Evolutionary conservation across 495 filamentous ascomycete species (phyloP), one percentile per base, ranked within the genome.

Genomic region (Parathielavia appendiculata): DNA sequence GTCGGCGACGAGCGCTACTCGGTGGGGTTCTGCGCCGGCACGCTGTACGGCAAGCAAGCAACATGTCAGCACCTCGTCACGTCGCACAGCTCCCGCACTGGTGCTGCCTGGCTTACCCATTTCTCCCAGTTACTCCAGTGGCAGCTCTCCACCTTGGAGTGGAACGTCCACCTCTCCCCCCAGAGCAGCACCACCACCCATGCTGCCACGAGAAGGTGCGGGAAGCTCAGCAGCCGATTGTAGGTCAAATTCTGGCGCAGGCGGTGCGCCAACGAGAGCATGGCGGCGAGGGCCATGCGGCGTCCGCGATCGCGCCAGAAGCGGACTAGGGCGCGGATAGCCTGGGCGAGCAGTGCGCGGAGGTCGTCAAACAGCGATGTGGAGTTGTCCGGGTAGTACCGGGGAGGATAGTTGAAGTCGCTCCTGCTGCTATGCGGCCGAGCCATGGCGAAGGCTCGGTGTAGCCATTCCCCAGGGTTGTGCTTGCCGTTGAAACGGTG

Each of bases 1-100:
- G 68, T 99, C 95, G 40, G 95, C 92, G 57, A 99, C 77, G 65
- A 99, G 86, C 51, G 87, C 82, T 55, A 97, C 77, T 67, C 87
- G 90, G 72, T 97, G 91, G 2, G 95, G 95, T 26, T 77, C 81
- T 19, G 91, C 90, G 60, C 75, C 81, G 61, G 76, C 67, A 57
- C 90, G 89, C 93, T 96, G 53, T 41, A 51, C 1, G 35, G 32
- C 5, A 38, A 38, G 23, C 51, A 46, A 39, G 1, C 5, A 30
- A 30, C 17, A 47, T 26, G 22, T 49, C 35, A 46, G 58, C 38
- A 45, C 23, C 17, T 57, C 32, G n/a, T 26, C 48, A 10, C 0
- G 45, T 30, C 9, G 23, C 23, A 51, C 55, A 51, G 17, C 44
- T 6, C 20, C 0, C 2, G 3, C 17, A 20, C 19, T 8, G 14